These are phyloP conservation scores for Gigaspora rosea DNA, from an alignment of 192 early-diverging fungal genomes.

Conservation along the genomic window DNA sequence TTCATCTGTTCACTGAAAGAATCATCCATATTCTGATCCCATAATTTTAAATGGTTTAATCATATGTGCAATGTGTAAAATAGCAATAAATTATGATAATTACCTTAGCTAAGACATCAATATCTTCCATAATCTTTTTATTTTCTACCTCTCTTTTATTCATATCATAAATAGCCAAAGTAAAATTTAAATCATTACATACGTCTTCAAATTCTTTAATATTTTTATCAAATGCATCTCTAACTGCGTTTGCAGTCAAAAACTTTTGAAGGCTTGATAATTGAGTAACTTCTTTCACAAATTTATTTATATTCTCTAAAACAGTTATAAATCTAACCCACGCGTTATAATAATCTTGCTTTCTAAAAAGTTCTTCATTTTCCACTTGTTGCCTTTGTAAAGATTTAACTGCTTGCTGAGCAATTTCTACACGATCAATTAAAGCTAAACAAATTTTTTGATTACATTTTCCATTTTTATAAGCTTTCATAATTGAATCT, in stretches of 20 bases:
- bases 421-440: conserved; percentile 7
- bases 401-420: background rate
- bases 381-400: background rate
- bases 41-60: background rate
- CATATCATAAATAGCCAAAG: background rate
- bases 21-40: background rate
- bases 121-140: background rate
- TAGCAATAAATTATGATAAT: background rate
- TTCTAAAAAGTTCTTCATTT: background rate
- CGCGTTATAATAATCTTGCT: background rate
- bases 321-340: background rate
- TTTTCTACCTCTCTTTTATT: background rate
- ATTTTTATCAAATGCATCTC: too few relatives aligned
- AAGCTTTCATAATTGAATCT: background rate
- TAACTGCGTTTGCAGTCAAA: background rate
- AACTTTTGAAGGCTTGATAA: background rate
- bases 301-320: background rate
- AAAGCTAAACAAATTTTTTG: conserved; percentile 5
- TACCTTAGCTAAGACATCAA: background rate
- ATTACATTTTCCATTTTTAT: background rate
- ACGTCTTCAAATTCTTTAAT: background rate
- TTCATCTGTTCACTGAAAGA: background rate
- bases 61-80: background rate
- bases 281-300: conserved; percentile 4
- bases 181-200: background rate